Conservation (phyloP, 371 early-diverging fungal genomes). For the Lichtheimia ornata region DNA sequence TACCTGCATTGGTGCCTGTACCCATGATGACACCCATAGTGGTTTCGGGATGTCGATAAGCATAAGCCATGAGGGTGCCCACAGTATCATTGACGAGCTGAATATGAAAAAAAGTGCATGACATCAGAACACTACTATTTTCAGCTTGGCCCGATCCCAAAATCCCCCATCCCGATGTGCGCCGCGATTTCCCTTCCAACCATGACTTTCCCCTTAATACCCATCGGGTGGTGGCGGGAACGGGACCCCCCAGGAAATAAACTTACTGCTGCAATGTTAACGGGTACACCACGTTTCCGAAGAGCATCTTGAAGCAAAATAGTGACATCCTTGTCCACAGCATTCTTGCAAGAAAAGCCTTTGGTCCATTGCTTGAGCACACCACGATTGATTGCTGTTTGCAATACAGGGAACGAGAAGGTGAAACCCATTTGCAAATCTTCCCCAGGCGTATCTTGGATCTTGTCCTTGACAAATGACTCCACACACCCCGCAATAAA, state of each 20-base stretch:
- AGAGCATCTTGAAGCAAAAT: slow-evolving; percentile 78
- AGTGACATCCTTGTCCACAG: slow-evolving; percentile 83
- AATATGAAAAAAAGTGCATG: background rate
- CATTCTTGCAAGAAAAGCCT: slow-evolving; percentile 79
- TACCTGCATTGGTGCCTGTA: slow-evolving; percentile 94
- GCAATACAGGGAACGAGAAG: slow-evolving; percentile 88
- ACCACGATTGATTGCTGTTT: slow-evolving; percentile 73
- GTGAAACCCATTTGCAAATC: slow-evolving; percentile 81
- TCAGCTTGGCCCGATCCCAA: background rate
- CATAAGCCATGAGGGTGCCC: slow-evolving; percentile 88
- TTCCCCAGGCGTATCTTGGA: slow-evolving; percentile 40
- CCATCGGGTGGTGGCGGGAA: background rate
- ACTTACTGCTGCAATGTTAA: slow-evolving; percentile 68
- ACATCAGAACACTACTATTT: background rate
- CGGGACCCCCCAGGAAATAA: background rate
- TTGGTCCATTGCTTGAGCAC: slow-evolving; percentile 90
- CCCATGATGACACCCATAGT: slow-evolving; percentile 91
- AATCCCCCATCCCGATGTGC: background rate
- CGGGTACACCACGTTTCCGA: slow-evolving; percentile 60
- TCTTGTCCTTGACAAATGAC: slow-evolving; percentile 64
- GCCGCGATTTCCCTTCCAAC: slow-evolving; percentile 3
- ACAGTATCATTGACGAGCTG: slow-evolving; percentile 94
- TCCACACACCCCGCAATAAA: slow-evolving; percentile 85
- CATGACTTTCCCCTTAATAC: background rate
- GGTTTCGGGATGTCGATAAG: slow-evolving; percentile 79